These are phyloP conservation scores for Sphagnum fallax DNA, from an alignment of 228 moss, liverwort and hornwort genomes.

Conservation along the genomic window DNA sequence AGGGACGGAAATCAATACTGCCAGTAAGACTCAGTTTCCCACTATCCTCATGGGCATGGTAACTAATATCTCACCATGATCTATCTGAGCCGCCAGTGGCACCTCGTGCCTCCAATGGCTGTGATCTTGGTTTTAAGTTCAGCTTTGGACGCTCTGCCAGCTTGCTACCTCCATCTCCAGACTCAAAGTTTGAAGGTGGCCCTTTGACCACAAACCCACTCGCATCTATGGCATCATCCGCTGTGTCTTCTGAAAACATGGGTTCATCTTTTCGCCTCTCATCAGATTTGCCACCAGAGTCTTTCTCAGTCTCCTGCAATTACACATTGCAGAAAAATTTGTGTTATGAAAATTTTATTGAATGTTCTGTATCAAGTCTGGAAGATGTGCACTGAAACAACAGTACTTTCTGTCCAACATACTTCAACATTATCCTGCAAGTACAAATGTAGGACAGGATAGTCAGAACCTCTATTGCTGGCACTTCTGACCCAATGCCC, in stretches of 20 bases:
- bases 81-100: conserved; percentile 70
- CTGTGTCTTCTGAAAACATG: conserved; percentile 32
- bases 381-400: no score
- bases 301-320: no score
- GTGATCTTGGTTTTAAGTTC: conserved; percentile 90
- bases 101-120: conserved; percentile 45
- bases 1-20: no score
- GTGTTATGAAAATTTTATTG: no score
- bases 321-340: no score
- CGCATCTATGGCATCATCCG: conserved; percentile 28
- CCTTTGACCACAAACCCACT: conserved; percentile 24
- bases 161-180: conserved; percentile 55
- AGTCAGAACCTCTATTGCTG: conserved; percentile 18
- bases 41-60: no score
- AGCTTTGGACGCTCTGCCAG: conserved; percentile 80
- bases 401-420: no score
- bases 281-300: conserved; percentile 18
- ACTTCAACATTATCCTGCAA: no score
- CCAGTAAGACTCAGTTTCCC: no score
- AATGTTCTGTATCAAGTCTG: no score
- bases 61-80: conserved; percentile 50
- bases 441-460: no score
- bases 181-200: conserved; percentile 20
- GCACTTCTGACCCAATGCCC: conserved; percentile 22
- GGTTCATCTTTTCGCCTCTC: conserved; percentile 62